Evolutionary conservation across 1,284 basidiomycete genomes (phyloP).

Genomic region (Malassezia sympodialis): DNA sequence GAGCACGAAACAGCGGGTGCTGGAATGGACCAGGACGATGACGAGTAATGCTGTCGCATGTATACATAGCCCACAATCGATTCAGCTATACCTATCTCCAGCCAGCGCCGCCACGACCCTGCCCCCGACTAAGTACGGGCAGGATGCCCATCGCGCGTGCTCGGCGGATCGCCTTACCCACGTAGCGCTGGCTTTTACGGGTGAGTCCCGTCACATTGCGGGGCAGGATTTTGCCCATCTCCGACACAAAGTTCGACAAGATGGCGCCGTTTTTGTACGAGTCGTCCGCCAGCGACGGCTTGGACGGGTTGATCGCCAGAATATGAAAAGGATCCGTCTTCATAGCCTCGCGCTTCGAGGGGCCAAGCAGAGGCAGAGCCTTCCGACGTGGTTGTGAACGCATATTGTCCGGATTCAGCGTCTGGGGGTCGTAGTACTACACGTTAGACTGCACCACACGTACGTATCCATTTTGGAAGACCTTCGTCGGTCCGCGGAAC

Average conservation of each 20-base stretch:
- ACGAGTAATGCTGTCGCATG: slow-evolving; percentile 2
- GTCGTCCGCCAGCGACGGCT: slow-evolving; percentile 45
- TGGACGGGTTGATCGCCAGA: slow-evolving; percentile 45
- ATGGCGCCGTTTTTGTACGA: slow-evolving; percentile 61
- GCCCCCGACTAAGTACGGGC: slow-evolving; percentile 50
- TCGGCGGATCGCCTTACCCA: slow-evolving; percentile 79
- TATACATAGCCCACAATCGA: neutral
- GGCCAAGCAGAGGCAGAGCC: slow-evolving; percentile 30
- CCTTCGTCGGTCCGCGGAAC: slow-evolving; percentile 8
- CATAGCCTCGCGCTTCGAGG: slow-evolving; percentile 24
- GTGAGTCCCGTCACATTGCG: slow-evolving; percentile 67
- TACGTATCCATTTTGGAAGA: slow-evolving; percentile 13
- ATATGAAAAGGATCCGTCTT: slow-evolving; percentile 54
- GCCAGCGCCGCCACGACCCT: slow-evolving; percentile 15
- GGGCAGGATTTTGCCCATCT: slow-evolving; percentile 72
- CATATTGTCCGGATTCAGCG: slow-evolving; percentile 21
- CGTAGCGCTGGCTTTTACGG: slow-evolving; percentile 64
- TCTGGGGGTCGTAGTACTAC: slow-evolving; percentile 35
- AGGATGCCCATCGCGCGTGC: slow-evolving; percentile 88
- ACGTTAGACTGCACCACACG: neutral
- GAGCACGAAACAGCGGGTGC: slow-evolving; percentile 11
- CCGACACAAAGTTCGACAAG: slow-evolving; percentile 61
- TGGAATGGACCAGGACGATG: slow-evolving; percentile 6
- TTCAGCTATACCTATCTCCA: slow-evolving; percentile 9
- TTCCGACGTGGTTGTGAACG: slow-evolving; percentile 13